These are phyloP conservation scores for Suhomyces sp. DNA, from an alignment of 805 yeast genomes.

Conservation along the genomic window DNA sequence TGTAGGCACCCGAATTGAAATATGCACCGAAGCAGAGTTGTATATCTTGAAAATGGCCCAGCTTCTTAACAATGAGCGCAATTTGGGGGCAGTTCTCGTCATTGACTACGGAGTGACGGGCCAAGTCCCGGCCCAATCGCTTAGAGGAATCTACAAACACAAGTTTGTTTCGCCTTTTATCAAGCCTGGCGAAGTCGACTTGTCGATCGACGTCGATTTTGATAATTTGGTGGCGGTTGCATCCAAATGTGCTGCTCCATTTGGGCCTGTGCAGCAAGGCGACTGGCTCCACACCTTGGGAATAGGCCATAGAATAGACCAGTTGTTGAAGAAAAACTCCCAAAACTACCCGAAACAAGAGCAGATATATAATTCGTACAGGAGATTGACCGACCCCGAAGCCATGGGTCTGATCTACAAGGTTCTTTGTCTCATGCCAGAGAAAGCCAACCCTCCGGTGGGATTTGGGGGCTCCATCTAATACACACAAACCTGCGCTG, in stretches of 20 bases:
- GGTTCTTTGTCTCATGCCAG: constrained; percentile 60
- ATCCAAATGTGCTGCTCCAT: constrained; percentile 22
- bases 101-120: constrained; percentile 73
- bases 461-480: constrained; percentile 44
- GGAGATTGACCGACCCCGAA: constrained; percentile 59
- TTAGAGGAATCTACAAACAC: constrained; percentile 73
- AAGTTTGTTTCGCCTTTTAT: constrained; percentile 70
- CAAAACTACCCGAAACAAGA: constrained; percentile 45
- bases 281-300: constrained; percentile 78
- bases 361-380: constrained; percentile 54
- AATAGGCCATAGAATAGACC: constrained; percentile 64
- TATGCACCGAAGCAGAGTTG: constrained; percentile 70
- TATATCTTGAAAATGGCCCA: constrained; percentile 53
- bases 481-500: too few species aligned
- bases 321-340: constrained; percentile 44
- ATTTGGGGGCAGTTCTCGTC: constrained; percentile 62
- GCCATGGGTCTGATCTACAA: constrained; percentile 79
- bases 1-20: constrained; percentile 59
- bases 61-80: constrained; percentile 36
- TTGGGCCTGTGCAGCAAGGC: constrained; percentile 72
- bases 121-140: constrained; percentile 64
- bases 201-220: constrained; percentile 84
- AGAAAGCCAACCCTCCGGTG: constrained; percentile 41
- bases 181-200: constrained; percentile 77
- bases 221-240: constrained; percentile 43